Evolutionary conservation across 805 yeast genomes (phyloP), one percentile per base, ranked within the genome.

Genomic region (Lachancea meyersii): DNA sequence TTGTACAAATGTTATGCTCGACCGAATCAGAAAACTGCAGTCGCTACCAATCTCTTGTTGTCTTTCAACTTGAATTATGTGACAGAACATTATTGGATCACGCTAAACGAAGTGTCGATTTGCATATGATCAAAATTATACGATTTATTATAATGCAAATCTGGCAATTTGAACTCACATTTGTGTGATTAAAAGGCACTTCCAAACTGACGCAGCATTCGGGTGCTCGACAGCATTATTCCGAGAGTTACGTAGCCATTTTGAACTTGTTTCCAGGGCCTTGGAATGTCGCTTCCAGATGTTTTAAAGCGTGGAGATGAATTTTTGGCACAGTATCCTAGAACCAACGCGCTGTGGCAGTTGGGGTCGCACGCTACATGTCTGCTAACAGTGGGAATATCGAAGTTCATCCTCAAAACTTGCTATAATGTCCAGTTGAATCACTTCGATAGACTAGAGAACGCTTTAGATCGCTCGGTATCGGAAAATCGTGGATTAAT

Each of bases 271-370:
- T 10, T 22, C 14, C 22, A n/a, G 22, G 35, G 20, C 9, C 14
- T 19, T 34, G 37, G 28, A 23, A 84, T 84, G 93, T 81, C 91
- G 0, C 75, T 77, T 48, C 76, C 76, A 32, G 80, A 75, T 50
- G 93, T 85, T 21, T 62, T 84, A 38, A 67, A 73, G 48, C 67
- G 88, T 45, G 96, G 95, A 4, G 85, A 82, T 48, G 84, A 79
- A 22, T 80, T 81, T 55, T 72, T 87, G 16, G 48, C 63, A 2
- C 73, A 76, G 32, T 82, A 78, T 50, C 89, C 94, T 0, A 67
- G 89, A 33, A 61, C 68, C 0, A 61, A 77, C 0, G 53, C 60
- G 20, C 54, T 75, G 47, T 87, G 96, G 96, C 76, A 80, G 51
- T 56, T 65, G 18, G 72, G 81, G 0, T 81, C 94, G 5, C 80